Base-by-base conservation (phyloP, 768 basidiomycete species). In the Baorangia bicolor region DNA sequence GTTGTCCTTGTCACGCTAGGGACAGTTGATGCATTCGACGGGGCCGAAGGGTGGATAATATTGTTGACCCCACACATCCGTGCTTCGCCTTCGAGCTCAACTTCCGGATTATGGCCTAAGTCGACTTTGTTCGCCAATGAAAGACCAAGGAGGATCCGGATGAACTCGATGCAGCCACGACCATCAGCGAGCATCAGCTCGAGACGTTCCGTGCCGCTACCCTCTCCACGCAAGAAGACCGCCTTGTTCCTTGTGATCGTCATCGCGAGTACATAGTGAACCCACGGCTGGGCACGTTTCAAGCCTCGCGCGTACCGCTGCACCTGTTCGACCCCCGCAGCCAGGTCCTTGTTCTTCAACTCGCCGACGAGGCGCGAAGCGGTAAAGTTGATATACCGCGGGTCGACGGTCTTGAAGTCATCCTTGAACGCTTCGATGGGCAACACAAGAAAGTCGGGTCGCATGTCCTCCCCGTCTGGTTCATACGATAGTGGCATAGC, bases 141-240 rank as follows among this genome's bases (percentile, higher is more conserved):
- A 8, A 64, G 56, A 11, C 61, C 63, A 16, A 63, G 55, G 37
- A 64, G n/a, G 14, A 56, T 38, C 4, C 51, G 58, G 3, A 63
- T 50, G 16, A 64, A 43, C 37, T 64, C 60, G 30, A 58, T 38
- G n/a, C 51, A 48, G 1, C 60, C 54, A 3, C 51, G 50, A 11
- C 59, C 56, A 11, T 57, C 51, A 18, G 53, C 13, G 2, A 63
- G 51, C 5, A 34, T 38, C 28, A 62, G 21, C 2, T 53, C 47
- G 3, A 57, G 28, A 16, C 48, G 41, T 20, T 63, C 59, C 6
- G 48, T 55, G 0, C 54, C 52, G n/a, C 59, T 53, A 14, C 50
- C 40, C 18, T 58, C 54, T 34, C 55, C 52, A 33, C 50, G 56
- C 21, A 57, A 9, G 18, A 63, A 42, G 7, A 37, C 16, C 2